Evolutionary conservation across 2,329 filamentous ascomycete species (phyloP), one percentile per base, ranked within the genome.

Genomic region (Talaromyces sp.): DNA sequence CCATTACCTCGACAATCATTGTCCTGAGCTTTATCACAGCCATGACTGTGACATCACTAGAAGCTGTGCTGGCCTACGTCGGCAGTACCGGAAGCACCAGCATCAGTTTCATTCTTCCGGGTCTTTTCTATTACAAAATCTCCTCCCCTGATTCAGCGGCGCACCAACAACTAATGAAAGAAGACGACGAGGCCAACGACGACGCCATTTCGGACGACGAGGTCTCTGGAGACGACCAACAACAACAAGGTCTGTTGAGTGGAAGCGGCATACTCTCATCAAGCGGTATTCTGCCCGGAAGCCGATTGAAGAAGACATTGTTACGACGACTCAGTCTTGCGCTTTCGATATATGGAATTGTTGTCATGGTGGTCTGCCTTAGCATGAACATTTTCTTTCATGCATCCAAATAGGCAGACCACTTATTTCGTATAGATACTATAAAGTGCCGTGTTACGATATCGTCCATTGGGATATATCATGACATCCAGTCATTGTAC

Each of bases 61-160:
- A 97, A 74, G 90, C 91, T 56, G 93, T 99, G 0, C 84, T 99
- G 0, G 94, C 95, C 0, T 99, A 97, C 71, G 95, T 99, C 11
- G 95, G 95, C 43, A 93, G 90, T 71, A 99, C 95, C 0, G 95
- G 95, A 62, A 94, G 90, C 60, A 99, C 95, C 0, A 92, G 92
- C 67, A 99, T 99, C 72, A 96, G 92, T 67, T 99, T 99, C 76
- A 98, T 99, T 69, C 84, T 99, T 0, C 95, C 95, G 0, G 95
- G 95, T 0, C 80, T 99, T 3, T 99, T 99, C 77, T 99, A 98
- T 78, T 99, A 98, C 81, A 98, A 98, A 79, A 98, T 99, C 66
- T 96, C 92, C 13, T 88, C 92, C 27, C 95, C 95, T 0, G 90
- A 97, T 63, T 94, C 91, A 52, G 85, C 89, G 33, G 88, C 94